Evolutionary conservation across 2,329 filamentous ascomycete genomes (phyloP), one percentile per base, ranked within the genome.

Genomic region (Aschersonia sp.): DNA sequence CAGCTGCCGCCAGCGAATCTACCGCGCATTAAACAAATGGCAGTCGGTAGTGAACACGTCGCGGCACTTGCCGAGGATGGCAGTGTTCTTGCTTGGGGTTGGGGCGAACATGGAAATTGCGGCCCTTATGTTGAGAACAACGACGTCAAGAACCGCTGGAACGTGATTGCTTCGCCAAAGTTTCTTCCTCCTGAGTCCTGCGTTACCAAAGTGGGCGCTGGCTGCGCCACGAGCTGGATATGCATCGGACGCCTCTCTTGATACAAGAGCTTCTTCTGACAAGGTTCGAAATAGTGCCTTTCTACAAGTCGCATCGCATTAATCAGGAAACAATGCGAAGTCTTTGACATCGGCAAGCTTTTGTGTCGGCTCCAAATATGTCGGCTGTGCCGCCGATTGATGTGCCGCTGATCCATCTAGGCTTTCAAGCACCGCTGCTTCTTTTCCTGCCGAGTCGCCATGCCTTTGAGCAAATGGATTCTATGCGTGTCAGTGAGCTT

Each of bases 31-130:
- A 64, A 67, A 8, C 68, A 70, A 30, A 74, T 97, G n/a, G 84
- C 85, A 4, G 77, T 84, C 43, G 92, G 92, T 0, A 95, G 90
- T 59, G 92, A 97, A 63, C 92, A 98, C 63, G 79, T 77, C n/a
- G 64, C 97, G 52, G 86, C 80, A 7, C 64, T 90, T 30, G 79
- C 84, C 0, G 66, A 66, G 8, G 69, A 74, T 22, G 78, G 78
- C 1, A 75, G 81, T 45, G 78, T 95, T 1, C 66, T 94, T 45
- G 77, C 86, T 1, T 97, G 90, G 87, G 92, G 92, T 22, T 98
- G 92, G 92, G 89, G 88, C 2, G 90, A 97, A 65, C 92, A 98
- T 66, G 92, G 92, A 1, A 98, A 98, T 61, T 98, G 92, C 62
- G 92, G 92, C 4, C 76, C 79, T 37, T 69, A 74, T 10, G 77